These are phyloP conservation scores for Colletotrichum gloeosporioides DNA, from an alignment of 2,329 filamentous ascomycete species.

Conservation along the genomic window DNA sequence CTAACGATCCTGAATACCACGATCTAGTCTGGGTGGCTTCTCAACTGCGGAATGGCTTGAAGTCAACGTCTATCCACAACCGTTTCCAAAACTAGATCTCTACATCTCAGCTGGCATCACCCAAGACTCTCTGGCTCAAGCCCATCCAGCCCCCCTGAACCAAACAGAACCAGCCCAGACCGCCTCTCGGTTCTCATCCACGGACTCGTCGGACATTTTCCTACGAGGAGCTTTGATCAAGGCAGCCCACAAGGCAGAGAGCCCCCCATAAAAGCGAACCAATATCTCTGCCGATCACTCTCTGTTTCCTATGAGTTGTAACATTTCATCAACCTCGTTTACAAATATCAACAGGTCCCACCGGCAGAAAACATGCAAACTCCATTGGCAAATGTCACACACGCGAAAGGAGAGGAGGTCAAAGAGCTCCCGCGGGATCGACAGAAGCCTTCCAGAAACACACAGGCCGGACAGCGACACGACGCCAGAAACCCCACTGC, in stretches of 20 bases:
- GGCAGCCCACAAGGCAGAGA: background rate
- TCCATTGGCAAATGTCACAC: background rate
- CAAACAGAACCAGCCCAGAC: background rate
- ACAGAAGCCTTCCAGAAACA: background rate
- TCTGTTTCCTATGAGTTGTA: background rate
- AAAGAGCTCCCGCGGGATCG: background rate
- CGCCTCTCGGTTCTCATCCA: background rate
- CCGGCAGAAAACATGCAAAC: background rate
- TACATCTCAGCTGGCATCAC: background rate
- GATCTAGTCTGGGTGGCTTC: background rate
- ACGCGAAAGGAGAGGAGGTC: background rate
- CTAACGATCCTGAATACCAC: rapidly evolving
- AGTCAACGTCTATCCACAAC: background rate
- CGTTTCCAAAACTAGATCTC: background rate
- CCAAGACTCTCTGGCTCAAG: background rate
- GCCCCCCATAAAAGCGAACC: background rate
- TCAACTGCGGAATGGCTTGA: background rate
- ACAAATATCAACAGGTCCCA: background rate
- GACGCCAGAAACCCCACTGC: background rate
- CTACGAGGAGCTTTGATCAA: background rate
- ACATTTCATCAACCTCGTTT: background rate
- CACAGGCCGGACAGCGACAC: background rate
- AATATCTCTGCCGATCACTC: background rate
- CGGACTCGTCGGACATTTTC: background rate
- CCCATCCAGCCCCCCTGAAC: background rate